Evolutionary conservation across 805 yeast genomes (phyloP).

Genomic region (Candida xyloterini): DNA sequence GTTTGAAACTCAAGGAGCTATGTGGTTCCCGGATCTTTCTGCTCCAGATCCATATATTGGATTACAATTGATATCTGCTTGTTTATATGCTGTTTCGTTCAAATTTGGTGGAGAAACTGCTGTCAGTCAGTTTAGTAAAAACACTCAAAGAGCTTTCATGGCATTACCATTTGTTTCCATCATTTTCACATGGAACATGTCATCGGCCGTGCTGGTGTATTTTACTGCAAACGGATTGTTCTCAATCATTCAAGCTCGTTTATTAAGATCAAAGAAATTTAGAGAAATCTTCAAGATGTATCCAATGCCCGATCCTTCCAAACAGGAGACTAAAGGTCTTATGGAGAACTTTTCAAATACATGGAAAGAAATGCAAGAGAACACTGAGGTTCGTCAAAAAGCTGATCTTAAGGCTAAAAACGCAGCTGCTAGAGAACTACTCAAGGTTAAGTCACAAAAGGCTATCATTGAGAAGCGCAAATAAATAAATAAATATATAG

Average conservation of each 20-base stretch:
- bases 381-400: slow-evolving; percentile 24
- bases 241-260: slow-evolving; percentile 68
- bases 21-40: slow-evolving; percentile 82
- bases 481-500: slow-evolving; percentile 9
- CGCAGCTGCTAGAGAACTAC: slow-evolving; percentile 29
- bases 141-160: slow-evolving; percentile 64
- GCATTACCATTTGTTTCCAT: slow-evolving; percentile 78
- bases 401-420: slow-evolving; percentile 26
- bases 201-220: slow-evolving; percentile 82
- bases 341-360: slow-evolving; percentile 30
- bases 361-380: slow-evolving; percentile 32
- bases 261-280: slow-evolving; percentile 57
- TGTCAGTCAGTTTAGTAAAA: slow-evolving; percentile 38
- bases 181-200: slow-evolving; percentile 82
- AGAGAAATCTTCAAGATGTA: slow-evolving; percentile 57
- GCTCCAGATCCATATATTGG: slow-evolving; percentile 91
- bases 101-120: slow-evolving; percentile 92
- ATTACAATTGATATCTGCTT: slow-evolving; percentile 78
- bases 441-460: slow-evolving; percentile 25
- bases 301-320: slow-evolving; percentile 42
- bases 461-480: slow-evolving; percentile 30
- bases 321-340: slow-evolving; percentile 30
- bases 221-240: slow-evolving; percentile 77
- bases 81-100: slow-evolving; percentile 69
- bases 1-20: slow-evolving; percentile 65